Evolutionary conservation across 495 filamentous ascomycete species (phyloP).

Genomic region (Ascodesmis nigricans): DNA sequence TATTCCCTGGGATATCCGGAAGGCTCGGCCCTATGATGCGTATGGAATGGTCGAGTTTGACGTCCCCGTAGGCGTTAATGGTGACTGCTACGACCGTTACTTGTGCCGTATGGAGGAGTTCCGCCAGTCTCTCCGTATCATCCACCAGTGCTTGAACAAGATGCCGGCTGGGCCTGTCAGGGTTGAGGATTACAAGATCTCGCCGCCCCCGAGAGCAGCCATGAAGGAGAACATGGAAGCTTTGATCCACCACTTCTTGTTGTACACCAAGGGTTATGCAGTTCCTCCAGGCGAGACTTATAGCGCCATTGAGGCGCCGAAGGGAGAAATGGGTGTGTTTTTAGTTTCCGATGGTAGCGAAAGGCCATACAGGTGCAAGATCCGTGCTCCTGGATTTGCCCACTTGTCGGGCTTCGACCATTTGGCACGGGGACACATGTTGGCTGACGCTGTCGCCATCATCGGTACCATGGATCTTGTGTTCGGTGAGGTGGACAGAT

Average conservation of each 20-base stretch:
- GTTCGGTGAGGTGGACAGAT: slow-evolving; percentile 50
- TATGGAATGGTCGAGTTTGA: slow-evolving; percentile 97
- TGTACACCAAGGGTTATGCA: slow-evolving; percentile 94
- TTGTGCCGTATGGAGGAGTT: slow-evolving; percentile 99
- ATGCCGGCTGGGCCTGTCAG: slow-evolving; percentile 88
- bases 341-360: slow-evolving; percentile 93
- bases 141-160: slow-evolving; percentile 96
- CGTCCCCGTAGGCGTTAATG: slow-evolving; percentile 86
- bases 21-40: slow-evolving; percentile 87
- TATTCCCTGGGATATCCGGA: slow-evolving; percentile 94
- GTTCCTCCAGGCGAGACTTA: slow-evolving; percentile 99
- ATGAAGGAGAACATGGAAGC: slow-evolving; percentile 99
- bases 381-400: slow-evolving; percentile 88
- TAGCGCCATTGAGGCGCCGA: slow-evolving; percentile 89
- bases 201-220: slow-evolving; percentile 82
- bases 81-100: slow-evolving; percentile 98
- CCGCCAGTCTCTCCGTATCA: slow-evolving; percentile 89
- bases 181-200: slow-evolving; percentile 97
- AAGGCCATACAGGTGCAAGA: slow-evolving; percentile 92
- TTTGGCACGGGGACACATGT: slow-evolving; percentile 67
- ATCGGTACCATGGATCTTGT: slow-evolving; percentile 88
- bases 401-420: slow-evolving; percentile 91
- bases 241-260: slow-evolving; percentile 94
- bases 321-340: slow-evolving; percentile 98
- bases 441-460: slow-evolving; percentile 92